Percentiles rank a stretch among this genome's conserved stretches.
These are phyloP conservation scores for Lactarius sp. DNA, from an alignment of 768 basidiomycete genomes.

Conservation along the genomic window DNA sequence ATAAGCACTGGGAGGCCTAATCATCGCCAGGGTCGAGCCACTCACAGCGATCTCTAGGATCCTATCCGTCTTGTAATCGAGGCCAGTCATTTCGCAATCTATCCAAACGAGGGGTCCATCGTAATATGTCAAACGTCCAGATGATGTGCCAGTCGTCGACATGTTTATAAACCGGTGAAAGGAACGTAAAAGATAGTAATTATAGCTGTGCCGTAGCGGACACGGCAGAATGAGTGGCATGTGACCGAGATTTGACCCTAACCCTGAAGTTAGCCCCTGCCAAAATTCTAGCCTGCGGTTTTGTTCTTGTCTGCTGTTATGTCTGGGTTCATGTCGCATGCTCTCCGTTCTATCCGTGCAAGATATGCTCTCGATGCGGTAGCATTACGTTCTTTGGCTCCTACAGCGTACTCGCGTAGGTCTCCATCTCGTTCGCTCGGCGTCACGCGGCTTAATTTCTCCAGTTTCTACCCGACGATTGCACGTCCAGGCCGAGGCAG, in stretches of 20 bases:
- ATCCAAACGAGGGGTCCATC: slow-evolving; percentile 77
- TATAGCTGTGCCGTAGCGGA: neutral
- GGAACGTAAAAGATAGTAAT: neutral
- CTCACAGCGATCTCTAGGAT: slow-evolving; percentile 77
- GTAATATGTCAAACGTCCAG: slow-evolving; percentile 31
- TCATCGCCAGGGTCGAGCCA: neutral
- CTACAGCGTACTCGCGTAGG: neutral
- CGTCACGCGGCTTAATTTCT: neutral
- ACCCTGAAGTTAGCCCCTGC: neutral
- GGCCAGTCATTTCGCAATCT: slow-evolving; percentile 86
- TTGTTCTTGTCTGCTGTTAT: neutral
- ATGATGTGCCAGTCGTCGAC: slow-evolving; percentile 1
- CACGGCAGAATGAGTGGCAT: neutral
- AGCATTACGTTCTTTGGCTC: neutral
- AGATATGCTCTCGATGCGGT: neutral
- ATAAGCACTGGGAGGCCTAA: neutral
- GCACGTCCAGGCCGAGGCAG: neutral
- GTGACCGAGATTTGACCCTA: slow-evolving; percentile 14
- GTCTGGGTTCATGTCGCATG: slow-evolving; percentile 16
- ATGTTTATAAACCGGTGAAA: neutral
- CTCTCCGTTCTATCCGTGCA: slow-evolving; percentile 1
- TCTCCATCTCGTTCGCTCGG: neutral
- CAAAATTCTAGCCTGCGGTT: neutral
- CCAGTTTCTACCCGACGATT: slow-evolving; percentile 14
- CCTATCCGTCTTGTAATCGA: slow-evolving; percentile 59